These are phyloP conservation scores for Candida boleticola DNA, from an alignment of 805 yeast genomes.

Conservation along the genomic window DNA sequence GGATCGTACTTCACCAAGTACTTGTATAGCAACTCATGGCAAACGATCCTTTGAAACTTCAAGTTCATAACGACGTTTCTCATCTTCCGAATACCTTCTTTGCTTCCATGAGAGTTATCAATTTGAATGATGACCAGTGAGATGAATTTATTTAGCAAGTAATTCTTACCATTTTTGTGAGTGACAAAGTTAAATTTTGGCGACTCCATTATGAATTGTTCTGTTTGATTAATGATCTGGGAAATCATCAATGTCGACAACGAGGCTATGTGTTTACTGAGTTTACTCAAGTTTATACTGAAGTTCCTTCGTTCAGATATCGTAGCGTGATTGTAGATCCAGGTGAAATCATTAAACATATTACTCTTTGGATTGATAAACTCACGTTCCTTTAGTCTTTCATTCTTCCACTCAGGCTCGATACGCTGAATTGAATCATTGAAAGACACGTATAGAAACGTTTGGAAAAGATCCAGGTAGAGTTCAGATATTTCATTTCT, in stretches of 20 bases:
- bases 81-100: conserved; percentile 10
- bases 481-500: too few species aligned
- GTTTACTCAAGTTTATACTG: neutral
- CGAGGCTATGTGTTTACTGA: neutral
- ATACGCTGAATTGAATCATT: too few species aligned
- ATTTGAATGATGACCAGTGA: neutral
- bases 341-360: neutral
- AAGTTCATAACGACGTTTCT: conserved; percentile 17
- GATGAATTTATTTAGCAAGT: too few species aligned
- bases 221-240: neutral
- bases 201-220: neutral
- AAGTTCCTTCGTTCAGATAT: neutral
- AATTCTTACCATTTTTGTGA: neutral
- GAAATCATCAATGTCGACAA: neutral
- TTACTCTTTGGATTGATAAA: neutral
- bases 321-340: neutral
- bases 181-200: neutral
- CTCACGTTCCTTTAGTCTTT: too few species aligned
- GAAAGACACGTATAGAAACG: too few species aligned
- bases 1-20: conserved; percentile 28
- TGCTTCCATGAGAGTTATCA: neutral
- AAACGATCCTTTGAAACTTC: conserved; percentile 10
- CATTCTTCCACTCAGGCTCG: too few species aligned
- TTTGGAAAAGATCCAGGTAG: too few species aligned
- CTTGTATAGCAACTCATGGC: conserved; percentile 19